These are phyloP conservation scores for Geotrichum phurueaensis DNA, from an alignment of 1,139 yeast species.

Conservation along the genomic window DNA sequence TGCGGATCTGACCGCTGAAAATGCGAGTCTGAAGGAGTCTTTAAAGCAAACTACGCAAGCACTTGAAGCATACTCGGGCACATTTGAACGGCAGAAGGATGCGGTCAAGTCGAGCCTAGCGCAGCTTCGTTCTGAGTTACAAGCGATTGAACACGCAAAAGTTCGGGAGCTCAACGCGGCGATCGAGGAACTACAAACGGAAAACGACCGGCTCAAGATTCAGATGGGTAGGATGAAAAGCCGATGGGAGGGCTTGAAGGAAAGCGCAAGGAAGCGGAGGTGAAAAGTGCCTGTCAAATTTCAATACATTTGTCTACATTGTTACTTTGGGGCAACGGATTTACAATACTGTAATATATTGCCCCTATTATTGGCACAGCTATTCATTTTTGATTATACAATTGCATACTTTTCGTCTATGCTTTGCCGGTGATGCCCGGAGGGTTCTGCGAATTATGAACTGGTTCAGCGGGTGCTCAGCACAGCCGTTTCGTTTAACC, in stretches of 20 bases:
- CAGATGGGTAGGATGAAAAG: conserved; percentile 34
- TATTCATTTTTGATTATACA: too few relatives aligned
- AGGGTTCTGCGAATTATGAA: too few relatives aligned
- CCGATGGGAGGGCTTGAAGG: conserved; percentile 38
- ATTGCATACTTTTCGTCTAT: too few relatives aligned
- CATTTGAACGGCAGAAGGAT: conserved; percentile 32
- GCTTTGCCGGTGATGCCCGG: too few relatives aligned
- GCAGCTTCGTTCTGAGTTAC: conserved; percentile 30
- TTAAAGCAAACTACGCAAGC: conserved; percentile 22
- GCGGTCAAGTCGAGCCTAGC: conserved; percentile 29
- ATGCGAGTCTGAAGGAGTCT: conserved; percentile 27
- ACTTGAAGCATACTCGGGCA: conserved; percentile 33
- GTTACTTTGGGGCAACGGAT: not conserved
- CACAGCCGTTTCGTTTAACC: not conserved
- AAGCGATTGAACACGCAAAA: conserved; percentile 28
- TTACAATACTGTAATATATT: too few relatives aligned
- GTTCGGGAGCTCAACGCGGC: conserved; percentile 30
- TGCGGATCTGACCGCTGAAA: conserved; percentile 25
- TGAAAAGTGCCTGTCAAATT: not conserved
- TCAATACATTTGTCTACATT: not conserved
- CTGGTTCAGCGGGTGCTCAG: too few relatives aligned
- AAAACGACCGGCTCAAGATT: conserved; percentile 35
- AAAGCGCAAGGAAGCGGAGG: conserved; percentile 35
- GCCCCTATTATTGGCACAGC: not conserved
- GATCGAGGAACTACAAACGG: conserved; percentile 32